A percentile compares a stretch with the other conserved stretches of the same genome.
These are phyloP conservation scores for Strobilomyces dryophilus DNA, from an alignment of 768 basidiomycete genomes.

Conservation along the genomic window DNA sequence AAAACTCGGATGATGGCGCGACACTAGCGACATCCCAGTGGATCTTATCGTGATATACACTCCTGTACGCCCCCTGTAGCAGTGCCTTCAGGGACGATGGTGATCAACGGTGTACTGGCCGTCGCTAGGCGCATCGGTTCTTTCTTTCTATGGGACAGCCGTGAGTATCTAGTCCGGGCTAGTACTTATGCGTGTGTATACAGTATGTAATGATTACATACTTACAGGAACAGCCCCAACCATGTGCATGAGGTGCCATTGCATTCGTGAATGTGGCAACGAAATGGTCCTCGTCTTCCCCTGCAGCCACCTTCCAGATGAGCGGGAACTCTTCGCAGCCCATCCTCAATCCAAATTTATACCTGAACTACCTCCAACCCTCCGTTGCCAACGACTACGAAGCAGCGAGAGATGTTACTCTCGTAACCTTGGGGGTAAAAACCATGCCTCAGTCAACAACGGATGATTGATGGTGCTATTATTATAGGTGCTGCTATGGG, in stretches of 20 bases:
- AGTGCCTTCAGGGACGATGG: too few species aligned
- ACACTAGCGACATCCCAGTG: too few species aligned
- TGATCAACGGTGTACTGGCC: not conserved
- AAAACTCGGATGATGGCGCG: not conserved
- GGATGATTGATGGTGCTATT: conserved; percentile 1
- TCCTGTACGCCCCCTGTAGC: too few species aligned
- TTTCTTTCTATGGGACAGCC: not conserved
- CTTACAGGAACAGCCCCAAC: not conserved
- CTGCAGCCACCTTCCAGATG: not conserved
- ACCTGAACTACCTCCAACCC: conserved; percentile 27
- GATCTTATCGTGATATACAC: too few species aligned
- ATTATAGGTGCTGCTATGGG: conserved; percentile 23
- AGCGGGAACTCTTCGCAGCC: not conserved
- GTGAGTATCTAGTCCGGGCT: too few species aligned
- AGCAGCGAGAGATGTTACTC: conserved; percentile 11
- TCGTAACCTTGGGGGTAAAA: conserved; percentile 21
- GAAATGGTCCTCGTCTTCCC: not conserved
- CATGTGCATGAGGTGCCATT: not conserved
- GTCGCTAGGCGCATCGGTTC: not conserved
- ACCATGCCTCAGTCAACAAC: not conserved
- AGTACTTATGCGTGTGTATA: too few species aligned
- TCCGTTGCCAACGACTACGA: conserved; percentile 18
- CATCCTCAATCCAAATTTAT: conserved; percentile 20
- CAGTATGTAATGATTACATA: not conserved
- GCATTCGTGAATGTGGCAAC: not conserved